Base-by-base conservation (phyloP, 306 rosid species). In the Vigna reflexopilosa region DNA sequence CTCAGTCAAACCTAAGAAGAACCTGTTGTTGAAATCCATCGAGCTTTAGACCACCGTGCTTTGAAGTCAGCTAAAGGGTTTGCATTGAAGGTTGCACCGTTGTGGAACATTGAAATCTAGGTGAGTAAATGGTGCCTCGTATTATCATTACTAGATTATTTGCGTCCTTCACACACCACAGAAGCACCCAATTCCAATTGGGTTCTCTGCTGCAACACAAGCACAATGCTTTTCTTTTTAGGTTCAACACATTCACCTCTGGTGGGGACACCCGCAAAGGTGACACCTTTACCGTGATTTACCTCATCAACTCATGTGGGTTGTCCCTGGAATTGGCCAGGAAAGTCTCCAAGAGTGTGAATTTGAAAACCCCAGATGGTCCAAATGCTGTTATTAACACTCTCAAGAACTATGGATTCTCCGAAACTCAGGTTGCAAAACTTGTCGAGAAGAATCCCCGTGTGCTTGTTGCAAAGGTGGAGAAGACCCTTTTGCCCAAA, bases 321-420 rank as follows among this genome's bases (percentile, higher is more conserved):
- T 24, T 28, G 14, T 26, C 28, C 17, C 16, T 4, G 16, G 55
- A 50, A 50, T 50, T 50, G 19, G 55, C 55, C 3, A 14, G 19
- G 12, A 3, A 52, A 52, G 5, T 52, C 24, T 51, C 58, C 26
- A 52, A 52, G 5, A 15, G 44, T 42, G 44, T 61, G 20, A 11
- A 6, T 30, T 30, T 61, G 10, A 61, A 61, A 61, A 28, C n/a
- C 67, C 67, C 42, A 0, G 22, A 61, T 61, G 44, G 42, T 40
- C 42, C 42, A 26, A 61, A 61, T 61, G 19, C 44, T 30, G 67
- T 61, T 61, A 20, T 61, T 61, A 42, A 61, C 20, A 32, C 36
- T 30, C 67, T 61, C 44, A 61, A 61, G 44, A 13, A 13, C 44
- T 61, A 61, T 14, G 44, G 67, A 6, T 30, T 61, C 20, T 61